Evolutionary conservation across 78 protist species (phyloP), one percentile per base, ranked within the genome.

Genomic region (Dictyostelium capitatum): DNA sequence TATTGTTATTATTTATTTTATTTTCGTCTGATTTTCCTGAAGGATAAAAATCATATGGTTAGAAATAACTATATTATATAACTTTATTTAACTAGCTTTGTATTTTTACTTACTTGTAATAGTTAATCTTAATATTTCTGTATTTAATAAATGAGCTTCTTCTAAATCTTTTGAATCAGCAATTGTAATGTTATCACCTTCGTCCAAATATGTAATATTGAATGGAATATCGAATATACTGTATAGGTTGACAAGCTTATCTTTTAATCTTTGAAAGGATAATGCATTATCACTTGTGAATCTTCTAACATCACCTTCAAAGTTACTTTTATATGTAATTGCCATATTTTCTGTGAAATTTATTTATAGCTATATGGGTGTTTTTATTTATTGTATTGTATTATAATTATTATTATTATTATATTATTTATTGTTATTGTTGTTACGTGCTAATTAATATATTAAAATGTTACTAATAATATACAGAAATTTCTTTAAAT

Each of bases 301-400:
- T 77, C 93, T 56, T 87, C 93, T 87, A 87, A 87, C 69, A 50
- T 87, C 93, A 25, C 83, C 83, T 62, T 87, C 93, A 51, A 62
- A 87, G 23, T 50, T 54, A 54, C 62, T 54, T 37, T 79, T 79
- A 50, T 48, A 75, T 75, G 75, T 67, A 7, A 32, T 32, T 30
- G 47, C 75, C 75, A 67, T 7, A 9, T 62, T 25, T 62, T 62
- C 2, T 30, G 43, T 3, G 43, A 37, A 37, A 37, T 37, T 37
- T 59, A 3, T 19, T 1, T 59, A 17, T 59, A 59, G 10, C 10
- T 19, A 59, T 19, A 37, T 1, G 2, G 43, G 43, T 37, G 43
- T 25, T 72, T 43, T 72, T 6, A 37, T 73, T 14, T 73, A 12
- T 19, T 9, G 41, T 72, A 32, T 9, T 72, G 5, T 72, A 20